Conservation (phyloP, 805 yeast species). For the Blastobotrys americana region DNA sequence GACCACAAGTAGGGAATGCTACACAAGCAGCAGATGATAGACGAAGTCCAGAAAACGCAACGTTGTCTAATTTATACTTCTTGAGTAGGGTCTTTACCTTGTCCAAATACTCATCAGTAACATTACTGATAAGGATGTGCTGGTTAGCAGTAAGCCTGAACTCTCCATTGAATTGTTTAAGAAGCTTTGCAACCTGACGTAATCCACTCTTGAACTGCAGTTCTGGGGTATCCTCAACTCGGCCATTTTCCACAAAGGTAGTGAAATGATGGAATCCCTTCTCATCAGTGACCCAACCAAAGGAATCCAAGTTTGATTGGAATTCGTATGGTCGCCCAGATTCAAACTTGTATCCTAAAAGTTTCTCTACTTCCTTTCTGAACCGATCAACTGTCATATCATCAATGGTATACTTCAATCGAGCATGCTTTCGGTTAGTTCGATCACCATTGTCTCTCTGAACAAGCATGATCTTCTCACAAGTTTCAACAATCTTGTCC, state of each 20-base stretch:
- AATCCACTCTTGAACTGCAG: constrained; percentile 86
- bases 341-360: constrained; percentile 68
- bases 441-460: constrained; percentile 96
- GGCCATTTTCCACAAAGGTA: constrained; percentile 90
- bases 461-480: constrained; percentile 87
- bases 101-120: constrained; percentile 61
- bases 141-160: constrained; percentile 95
- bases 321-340: constrained; percentile 67
- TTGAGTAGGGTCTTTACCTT: constrained; percentile 56
- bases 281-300: constrained; percentile 85
- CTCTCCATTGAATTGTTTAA: constrained; percentile 61
- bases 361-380: constrained; percentile 73
- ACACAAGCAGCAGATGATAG: constrained; percentile 94
- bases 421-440: constrained; percentile 92
- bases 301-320: constrained; percentile 80
- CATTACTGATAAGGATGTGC: constrained; percentile 70
- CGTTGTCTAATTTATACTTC: constrained; percentile 74
- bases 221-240: constrained; percentile 88
- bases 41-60: constrained; percentile 75
- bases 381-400: constrained; percentile 84
- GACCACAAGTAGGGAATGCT: constrained; percentile 97
- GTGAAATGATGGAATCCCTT: constrained; percentile 82
- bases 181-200: constrained; percentile 63
- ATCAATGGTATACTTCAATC: constrained; percentile 94
- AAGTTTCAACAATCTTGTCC: constrained; percentile 65